phyloP scores from a whole-genome alignment of 2,329 filamentous ascomycete genomes.

The Scortechinia acanthostroma region DNA sequence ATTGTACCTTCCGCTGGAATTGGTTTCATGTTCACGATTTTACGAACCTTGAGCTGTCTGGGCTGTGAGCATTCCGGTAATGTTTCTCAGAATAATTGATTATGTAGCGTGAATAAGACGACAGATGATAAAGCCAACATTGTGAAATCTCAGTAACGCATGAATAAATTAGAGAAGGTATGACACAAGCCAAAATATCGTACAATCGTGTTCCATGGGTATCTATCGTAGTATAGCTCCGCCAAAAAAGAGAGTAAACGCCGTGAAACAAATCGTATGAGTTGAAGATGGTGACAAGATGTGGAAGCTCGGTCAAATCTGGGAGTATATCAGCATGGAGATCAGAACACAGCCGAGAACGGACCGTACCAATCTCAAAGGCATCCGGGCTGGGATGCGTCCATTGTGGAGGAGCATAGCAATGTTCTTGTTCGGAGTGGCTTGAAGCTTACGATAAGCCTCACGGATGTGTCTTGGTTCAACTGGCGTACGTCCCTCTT shows the following conservation, averaged over 20 bases:
- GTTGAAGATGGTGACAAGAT: neutral
- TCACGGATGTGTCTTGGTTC: neutral
- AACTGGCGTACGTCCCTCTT: neutral
- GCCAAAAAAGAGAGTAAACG: no score
- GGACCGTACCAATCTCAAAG: neutral
- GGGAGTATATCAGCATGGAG: no score
- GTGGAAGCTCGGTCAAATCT: slow-evolving; percentile 1
- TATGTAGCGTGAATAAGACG: no score
- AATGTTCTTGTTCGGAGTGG: neutral
- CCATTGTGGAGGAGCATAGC: slow-evolving; percentile 1
- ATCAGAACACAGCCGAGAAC: no score
- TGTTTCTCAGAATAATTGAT: no score
- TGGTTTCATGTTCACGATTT: no score
- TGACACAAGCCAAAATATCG: neutral
- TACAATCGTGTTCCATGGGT: neutral
- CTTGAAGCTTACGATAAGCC: neutral
- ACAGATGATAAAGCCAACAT: no score
- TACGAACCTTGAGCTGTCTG: no score
- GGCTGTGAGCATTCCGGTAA: no score
- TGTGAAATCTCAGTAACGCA: no score
- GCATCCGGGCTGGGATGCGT: neutral
- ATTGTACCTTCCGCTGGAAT: no score
- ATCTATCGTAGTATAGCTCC: neutral
- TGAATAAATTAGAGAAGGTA: neutral
- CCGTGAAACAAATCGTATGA: no score